Conservation (phyloP, 208 protist genomes). For the Acanthamoeba sp. region DNA sequence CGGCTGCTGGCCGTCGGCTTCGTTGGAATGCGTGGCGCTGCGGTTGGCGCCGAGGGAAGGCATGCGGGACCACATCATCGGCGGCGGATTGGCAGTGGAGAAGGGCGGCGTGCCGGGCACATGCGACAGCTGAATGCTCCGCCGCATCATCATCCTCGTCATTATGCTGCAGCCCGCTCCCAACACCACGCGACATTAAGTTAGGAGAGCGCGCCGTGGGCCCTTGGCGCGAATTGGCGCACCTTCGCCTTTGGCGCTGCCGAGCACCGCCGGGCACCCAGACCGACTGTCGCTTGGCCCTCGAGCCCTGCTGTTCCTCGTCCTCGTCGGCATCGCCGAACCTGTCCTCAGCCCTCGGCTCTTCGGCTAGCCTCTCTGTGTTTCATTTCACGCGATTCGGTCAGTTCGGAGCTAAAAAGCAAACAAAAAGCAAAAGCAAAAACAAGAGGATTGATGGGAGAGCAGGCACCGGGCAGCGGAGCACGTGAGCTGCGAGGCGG, state of each 20-base stretch:
- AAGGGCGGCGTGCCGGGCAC: conserved; percentile 22
- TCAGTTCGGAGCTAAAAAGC: too few relatives aligned
- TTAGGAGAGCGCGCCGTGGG: background rate
- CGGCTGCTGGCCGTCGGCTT: background rate
- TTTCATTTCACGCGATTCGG: too few relatives aligned
- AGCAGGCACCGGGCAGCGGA: background rate
- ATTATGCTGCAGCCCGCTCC: background rate
- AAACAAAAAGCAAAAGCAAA: too few relatives aligned
- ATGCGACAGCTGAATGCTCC: conserved; percentile 31
- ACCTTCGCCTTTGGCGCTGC: conserved; percentile 31
- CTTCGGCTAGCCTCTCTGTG: background rate
- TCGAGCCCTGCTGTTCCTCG: background rate
- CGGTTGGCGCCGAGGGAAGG: background rate
- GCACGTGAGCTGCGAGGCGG: background rate
- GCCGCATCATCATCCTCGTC: conserved; percentile 63
- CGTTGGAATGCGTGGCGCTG: background rate
- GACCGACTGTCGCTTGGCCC: background rate
- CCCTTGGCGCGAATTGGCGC: background rate
- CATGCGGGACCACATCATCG: conserved; percentile 8
- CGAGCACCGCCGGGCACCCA: conserved; percentile 6
- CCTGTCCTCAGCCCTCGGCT: background rate
- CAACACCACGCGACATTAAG: background rate
- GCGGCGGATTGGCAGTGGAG: background rate
- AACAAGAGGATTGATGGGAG: too few relatives aligned
- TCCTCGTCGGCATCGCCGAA: background rate